Evolutionary conservation across 345 rosid genomes (phyloP), one percentile per base, ranked within the genome.

Genomic region (Pistacia vera): DNA sequence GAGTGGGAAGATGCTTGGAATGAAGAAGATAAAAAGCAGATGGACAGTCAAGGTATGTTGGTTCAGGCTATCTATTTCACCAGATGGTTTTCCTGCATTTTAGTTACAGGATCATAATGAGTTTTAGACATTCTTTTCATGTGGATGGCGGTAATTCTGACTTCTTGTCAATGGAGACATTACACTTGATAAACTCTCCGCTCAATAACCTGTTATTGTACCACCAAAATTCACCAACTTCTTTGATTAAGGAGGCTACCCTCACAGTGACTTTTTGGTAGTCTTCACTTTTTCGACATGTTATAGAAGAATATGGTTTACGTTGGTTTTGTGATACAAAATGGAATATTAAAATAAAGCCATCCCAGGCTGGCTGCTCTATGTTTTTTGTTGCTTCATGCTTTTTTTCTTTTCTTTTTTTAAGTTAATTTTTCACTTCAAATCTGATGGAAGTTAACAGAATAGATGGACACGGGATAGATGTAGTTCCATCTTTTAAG

Each of bases 1-100:
- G 85, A 90, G 17, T 85, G 88, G 92, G 88, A 86, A 64, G 90
- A 89, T 76, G 88, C 89, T 2, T 80, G 82, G 80, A 82, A 71
- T 74, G 85, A 80, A 30, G 82, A 63, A 33, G 80, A 54, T 71
- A 78, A 77, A 56, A 80, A 63, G 11, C 86, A 73, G 74, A 36
- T 16, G 4, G 79, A 65, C 63, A 83, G 75, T 77, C 80, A 77
- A 72, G 84, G 97, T 88, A 75, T 54, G 70, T 58, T 76, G 18
- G 36, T 38, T 16, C 16, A 28, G 35, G 20, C 36, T 5, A 28
- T n/a, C 68, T 59, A 35, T 18, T 63, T 35, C 11, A 14, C 8
- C 30, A 8, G 5, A 20, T 70, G 11, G 8, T 14, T 60, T 46
- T 25, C 66, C 17, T 61, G 41, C 17, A 4, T 46, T 2, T 61